A percentile compares a stretch with the other conserved stretches of the same genome.
phyloP scores from a whole-genome alignment of 1,284 basidiomycete genomes.

The Sporisorium sorghi region DNA sequence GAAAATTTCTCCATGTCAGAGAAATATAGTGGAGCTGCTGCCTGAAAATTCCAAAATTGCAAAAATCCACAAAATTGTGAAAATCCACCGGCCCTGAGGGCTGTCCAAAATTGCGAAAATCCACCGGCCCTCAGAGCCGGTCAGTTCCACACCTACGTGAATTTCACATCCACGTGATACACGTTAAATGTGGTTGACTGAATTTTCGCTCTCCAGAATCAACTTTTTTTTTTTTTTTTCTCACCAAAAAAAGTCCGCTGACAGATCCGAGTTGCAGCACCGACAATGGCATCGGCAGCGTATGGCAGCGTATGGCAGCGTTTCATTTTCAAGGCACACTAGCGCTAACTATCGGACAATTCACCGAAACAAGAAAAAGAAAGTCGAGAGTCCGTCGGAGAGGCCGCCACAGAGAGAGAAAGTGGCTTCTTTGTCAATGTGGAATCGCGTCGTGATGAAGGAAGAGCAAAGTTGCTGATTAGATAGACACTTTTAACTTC shows the following conservation, averaged over 20 bases:
- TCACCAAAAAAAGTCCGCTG: conserved; percentile 3
- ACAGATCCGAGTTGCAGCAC: conserved; percentile 8
- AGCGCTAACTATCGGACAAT: not conserved
- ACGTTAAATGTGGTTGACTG: conserved; percentile 8
- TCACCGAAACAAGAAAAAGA: conserved; percentile 12
- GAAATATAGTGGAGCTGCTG: no score
- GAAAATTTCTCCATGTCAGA: no score
- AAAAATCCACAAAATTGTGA: no score
- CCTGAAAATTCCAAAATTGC: no score
- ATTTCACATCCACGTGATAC: no score
- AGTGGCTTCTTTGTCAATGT: not conserved
- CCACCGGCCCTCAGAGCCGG: no score
- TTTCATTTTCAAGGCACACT: not conserved
- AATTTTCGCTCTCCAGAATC: conserved; percentile 1
- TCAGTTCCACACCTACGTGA: no score
- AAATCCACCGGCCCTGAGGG: no score
- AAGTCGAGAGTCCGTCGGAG: not conserved
- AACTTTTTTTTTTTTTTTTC: no score
- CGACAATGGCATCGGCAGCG: no score
- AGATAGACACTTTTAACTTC: not conserved
- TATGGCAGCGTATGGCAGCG: conserved; percentile 1
- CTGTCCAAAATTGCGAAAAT: no score
- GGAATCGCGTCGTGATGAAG: not conserved
- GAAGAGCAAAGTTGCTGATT: not conserved
- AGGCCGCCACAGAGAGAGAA: not conserved